Evolutionary conservation across 176 grass and related monocot genomes (phyloP), one percentile per base, ranked within the genome.

Genomic region (Microstegium vimineum): DNA sequence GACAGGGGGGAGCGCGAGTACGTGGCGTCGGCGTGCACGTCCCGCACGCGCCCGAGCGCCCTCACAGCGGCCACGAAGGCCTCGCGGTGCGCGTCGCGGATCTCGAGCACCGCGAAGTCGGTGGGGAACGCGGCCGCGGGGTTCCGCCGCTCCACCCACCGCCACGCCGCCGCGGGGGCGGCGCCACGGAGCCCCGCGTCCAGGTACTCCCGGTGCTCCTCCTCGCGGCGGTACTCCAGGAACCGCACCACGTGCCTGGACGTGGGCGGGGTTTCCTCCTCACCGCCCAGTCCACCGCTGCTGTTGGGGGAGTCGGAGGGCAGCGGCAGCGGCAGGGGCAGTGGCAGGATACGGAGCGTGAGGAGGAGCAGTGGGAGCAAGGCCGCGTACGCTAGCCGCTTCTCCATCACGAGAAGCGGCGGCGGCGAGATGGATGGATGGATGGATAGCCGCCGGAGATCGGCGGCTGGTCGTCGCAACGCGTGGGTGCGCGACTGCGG

Each of bases 101-200:
- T 95, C 82, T 91, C 89, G 57, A 98, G 71, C 54, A 95, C 87
- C 20, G 84, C 96, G 73, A 98, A 98, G 73, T 98, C 96, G 31
- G 96, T 47, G 45, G 96, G 91, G 87, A 90, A 87, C 69, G 83
- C 81, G 8, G 87, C 87, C 2, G 91, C 96, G 15, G 91, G 86
- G 84, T 95, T 99, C 68, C 57, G 84, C 73, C 96, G 84, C 85
- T 95, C 89, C 74, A 99, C 82, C 96, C 96, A 99, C 35, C 69
- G 89, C 93, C 96, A 99, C 27, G 81, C 47, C 78, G 51, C 57
- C 35, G 47, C 63, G 41, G 37, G 37, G 37, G 31, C 62, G 57
- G 42, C 42, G 17, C 66, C 74, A 10, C n/a, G 42, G 49, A 98
- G 84, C 30, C 78, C 82, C 17, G 4, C 84, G n/a, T 84, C 85